Percentiles rank a stretch among this genome's conserved stretches.
phyloP scores from a whole-genome alignment of 371 early-diverging fungal species.

The Hamiltosporidium magnivora region DNA sequence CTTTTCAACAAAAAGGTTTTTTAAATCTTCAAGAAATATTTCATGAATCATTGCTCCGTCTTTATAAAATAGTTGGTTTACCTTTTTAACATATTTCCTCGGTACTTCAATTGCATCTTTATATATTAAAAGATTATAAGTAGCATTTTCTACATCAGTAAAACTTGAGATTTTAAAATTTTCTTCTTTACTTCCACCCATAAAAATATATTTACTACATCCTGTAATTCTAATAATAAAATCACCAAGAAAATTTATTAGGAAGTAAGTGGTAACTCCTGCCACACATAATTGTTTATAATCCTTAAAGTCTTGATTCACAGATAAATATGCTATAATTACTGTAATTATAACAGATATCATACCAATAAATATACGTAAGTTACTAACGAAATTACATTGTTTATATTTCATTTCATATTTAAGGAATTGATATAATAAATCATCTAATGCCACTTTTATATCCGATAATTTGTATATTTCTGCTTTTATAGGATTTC shows the following conservation, averaged over 20 bases:
- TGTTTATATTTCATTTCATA: constrained; percentile 9
- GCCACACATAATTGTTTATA: constrained; percentile 11
- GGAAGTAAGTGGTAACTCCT: constrained; percentile 19
- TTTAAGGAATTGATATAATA: constrained; percentile 25
- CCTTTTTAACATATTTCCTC: constrained; percentile 24
- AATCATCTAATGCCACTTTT: constrained; percentile 36
- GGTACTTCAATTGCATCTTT: constrained; percentile 14
- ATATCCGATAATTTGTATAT: constrained; percentile 28
- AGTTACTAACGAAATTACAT: constrained; percentile 15
- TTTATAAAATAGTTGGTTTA: constrained; percentile 38
- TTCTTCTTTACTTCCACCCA: neutral
- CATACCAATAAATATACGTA: constrained; percentile 26
- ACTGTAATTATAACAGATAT: constrained; percentile 14
- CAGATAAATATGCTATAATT: constrained; percentile 14
- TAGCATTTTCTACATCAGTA: constrained; percentile 8
- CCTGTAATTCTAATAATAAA: constrained; percentile 10
- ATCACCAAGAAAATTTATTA: constrained; percentile 21
- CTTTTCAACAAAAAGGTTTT: constrained; percentile 13
- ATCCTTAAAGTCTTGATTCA: constrained; percentile 28
- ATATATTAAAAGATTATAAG: constrained; percentile 23
- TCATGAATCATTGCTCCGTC: constrained; percentile 25
- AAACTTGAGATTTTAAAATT: constrained; percentile 2
- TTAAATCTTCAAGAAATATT: constrained; percentile 25
- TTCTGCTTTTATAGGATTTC: constrained; percentile 33
- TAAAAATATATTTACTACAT: neutral